These are phyloP conservation scores for Acacia melanoxylon DNA, from an alignment of 306 rosid genomes.

Conservation along the genomic window DNA sequence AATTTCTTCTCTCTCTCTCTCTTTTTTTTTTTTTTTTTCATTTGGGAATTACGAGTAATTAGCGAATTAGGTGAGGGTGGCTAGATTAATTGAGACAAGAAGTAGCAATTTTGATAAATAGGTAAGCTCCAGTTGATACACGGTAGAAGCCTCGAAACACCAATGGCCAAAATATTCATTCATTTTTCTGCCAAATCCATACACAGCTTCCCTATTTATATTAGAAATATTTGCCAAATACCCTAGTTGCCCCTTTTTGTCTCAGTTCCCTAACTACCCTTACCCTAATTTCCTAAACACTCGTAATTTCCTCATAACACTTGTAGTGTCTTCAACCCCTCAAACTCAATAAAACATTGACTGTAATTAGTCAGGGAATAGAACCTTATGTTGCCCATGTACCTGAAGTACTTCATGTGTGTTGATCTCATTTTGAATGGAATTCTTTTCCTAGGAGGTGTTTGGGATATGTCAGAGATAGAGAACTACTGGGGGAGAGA, in stretches of 20 bases:
- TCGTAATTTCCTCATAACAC: not conserved
- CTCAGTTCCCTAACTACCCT: not conserved
- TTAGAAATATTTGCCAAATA: not conserved
- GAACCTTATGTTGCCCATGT: not conserved
- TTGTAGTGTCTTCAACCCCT: not conserved
- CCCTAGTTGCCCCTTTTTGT: not conserved
- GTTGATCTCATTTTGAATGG: not conserved
- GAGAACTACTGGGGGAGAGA: not conserved
- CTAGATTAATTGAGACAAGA: not conserved
- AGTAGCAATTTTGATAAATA: not conserved
- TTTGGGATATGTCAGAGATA: not conserved
- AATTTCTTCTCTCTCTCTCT: too few relatives aligned
- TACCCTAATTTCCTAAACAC: not conserved
- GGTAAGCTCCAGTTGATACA: too few relatives aligned
- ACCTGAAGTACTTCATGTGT: not conserved
- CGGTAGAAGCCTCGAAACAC: too few relatives aligned
- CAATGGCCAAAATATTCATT: too few relatives aligned
- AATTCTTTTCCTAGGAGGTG: not conserved
- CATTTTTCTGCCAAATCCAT: not conserved
- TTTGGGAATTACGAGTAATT: not conserved
- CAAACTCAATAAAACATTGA: not conserved
- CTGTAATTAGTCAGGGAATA: not conserved
- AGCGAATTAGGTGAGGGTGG: not conserved
- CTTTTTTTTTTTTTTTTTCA: too few relatives aligned
- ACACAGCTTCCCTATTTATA: not conserved